Percentiles rank a stretch among this genome's conserved stretches.
Conservation (phyloP, 2,329 filamentous ascomycete genomes). For the Fusarium fujikuroi region DNA sequence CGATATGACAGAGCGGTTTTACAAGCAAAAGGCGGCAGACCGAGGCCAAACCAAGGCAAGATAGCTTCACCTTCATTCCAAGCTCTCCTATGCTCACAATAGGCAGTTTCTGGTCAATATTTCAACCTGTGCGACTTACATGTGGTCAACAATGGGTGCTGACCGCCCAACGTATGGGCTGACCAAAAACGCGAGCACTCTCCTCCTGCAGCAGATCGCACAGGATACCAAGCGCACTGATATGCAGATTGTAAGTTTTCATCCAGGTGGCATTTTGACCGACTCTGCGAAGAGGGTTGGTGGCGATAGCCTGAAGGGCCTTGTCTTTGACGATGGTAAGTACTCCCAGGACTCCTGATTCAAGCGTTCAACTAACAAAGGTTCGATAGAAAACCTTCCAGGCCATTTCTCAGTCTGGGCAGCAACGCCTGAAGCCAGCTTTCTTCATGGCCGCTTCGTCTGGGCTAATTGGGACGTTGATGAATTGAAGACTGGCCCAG, state of each 20-base stretch:
- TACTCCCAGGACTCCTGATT: accelerated
- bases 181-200: not conserved
- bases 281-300: not conserved
- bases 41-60: not conserved
- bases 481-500: not conserved
- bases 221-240: not conserved
- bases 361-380: accelerated
- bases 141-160: not conserved
- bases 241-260: not conserved
- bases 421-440: not conserved
- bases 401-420: not conserved
- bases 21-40: not conserved
- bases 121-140: not conserved
- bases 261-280: not conserved
- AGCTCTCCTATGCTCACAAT: not conserved
- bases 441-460: not conserved
- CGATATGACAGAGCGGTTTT: not conserved
- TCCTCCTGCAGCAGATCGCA: not conserved
- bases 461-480: not conserved
- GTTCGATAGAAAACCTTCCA: not conserved
- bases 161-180: not conserved
- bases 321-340: not conserved
- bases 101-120: not conserved
- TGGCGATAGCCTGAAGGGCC: not conserved
- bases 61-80: accelerated